Evolutionary conservation across 139 green algal species (phyloP).

Genomic region (Protoeuglena noctilucae): DNA sequence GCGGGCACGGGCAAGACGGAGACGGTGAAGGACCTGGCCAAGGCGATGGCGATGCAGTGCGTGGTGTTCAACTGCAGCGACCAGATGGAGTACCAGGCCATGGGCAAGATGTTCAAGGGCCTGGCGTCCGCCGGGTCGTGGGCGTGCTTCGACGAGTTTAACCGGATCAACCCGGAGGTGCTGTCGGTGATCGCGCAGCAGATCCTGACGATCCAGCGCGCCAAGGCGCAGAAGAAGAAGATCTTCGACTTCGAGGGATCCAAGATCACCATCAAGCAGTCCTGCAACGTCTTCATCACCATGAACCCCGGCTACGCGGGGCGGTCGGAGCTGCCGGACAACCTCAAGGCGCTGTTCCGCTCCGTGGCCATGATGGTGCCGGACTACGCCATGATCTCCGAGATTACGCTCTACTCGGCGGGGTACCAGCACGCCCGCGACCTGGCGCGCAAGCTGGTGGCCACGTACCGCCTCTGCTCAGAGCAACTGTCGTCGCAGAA

Average conservation of each 20-base stretch:
- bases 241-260: constrained; percentile 70
- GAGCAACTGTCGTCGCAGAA: constrained; percentile 62
- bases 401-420: constrained; percentile 61
- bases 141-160: constrained; percentile 70
- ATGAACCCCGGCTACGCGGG: constrained; percentile 69
- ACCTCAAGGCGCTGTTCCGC: constrained; percentile 55
- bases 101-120: constrained; percentile 69
- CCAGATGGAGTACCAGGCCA: constrained; percentile 59
- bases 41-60: constrained; percentile 67
- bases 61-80: constrained; percentile 81
- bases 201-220: constrained; percentile 70
- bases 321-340: constrained; percentile 60
- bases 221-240: constrained; percentile 42
- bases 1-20: constrained; percentile 47
- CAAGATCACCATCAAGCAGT: constrained; percentile 37
- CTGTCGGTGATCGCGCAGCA: constrained; percentile 68
- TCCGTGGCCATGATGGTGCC: constrained; percentile 70
- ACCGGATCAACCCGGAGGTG: constrained; percentile 62
- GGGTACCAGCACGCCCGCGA: constrained; percentile 41
- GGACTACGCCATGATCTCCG: constrained; percentile 60
- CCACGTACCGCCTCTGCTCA: constrained; percentile 62
- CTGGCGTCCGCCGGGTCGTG: constrained; percentile 47
- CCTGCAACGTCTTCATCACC: constrained; percentile 70
- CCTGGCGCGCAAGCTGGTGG: constrained; percentile 62
- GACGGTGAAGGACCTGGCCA: constrained; percentile 45